Percentiles rank a stretch among this genome's conserved stretches.
These are phyloP conservation scores for Aureobasidium sp. DNA, from an alignment of 2,329 filamentous ascomycete genomes.

Conservation along the genomic window DNA sequence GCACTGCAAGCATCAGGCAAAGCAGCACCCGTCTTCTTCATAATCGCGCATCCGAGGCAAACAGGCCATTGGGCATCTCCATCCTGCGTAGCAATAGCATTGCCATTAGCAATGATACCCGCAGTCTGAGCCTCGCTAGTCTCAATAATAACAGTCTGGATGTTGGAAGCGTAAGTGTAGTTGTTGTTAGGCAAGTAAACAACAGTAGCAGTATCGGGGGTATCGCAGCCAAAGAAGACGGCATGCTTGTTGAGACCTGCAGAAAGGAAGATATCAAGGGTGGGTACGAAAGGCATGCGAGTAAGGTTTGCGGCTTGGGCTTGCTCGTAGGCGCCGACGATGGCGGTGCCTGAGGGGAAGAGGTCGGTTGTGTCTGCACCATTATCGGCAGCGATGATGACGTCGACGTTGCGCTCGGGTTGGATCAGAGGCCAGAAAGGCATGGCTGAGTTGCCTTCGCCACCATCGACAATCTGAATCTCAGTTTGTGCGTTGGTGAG, in stretches of 20 bases:
- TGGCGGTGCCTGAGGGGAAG: constrained; percentile 57
- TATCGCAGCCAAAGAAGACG: constrained; percentile 57
- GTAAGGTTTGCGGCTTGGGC: constrained; percentile 45
- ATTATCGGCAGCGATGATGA: constrained; percentile 60
- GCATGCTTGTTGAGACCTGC: constrained; percentile 53
- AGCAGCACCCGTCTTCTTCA: constrained; percentile 28
- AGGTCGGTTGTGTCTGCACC: constrained; percentile 52
- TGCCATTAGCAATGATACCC: constrained; percentile 37
- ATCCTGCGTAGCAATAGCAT: constrained; percentile 33
- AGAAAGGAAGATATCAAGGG: constrained; percentile 50
- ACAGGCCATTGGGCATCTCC: constrained; percentile 31
- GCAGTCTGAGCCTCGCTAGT: constrained; percentile 32
- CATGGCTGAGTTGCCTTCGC: constrained; percentile 45
- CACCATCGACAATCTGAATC: constrained; percentile 47
- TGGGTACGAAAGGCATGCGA: constrained; percentile 54
- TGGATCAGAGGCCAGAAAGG: constrained; percentile 49
- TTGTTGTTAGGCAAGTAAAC: constrained; percentile 41
- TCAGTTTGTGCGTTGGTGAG: constrained; percentile 31
- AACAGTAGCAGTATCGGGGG: constrained; percentile 27
- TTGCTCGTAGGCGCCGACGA: constrained; percentile 53
- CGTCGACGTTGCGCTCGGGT: constrained; percentile 48
- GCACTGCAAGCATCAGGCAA: constrained; percentile 32
- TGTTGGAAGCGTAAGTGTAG: constrained; percentile 32
- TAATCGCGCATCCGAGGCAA: constrained; percentile 39
- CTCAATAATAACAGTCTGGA: constrained; percentile 29